Conservation (phyloP, 2,329 filamentous ascomycete genomes). For the Sporothrix inflata region DNA sequence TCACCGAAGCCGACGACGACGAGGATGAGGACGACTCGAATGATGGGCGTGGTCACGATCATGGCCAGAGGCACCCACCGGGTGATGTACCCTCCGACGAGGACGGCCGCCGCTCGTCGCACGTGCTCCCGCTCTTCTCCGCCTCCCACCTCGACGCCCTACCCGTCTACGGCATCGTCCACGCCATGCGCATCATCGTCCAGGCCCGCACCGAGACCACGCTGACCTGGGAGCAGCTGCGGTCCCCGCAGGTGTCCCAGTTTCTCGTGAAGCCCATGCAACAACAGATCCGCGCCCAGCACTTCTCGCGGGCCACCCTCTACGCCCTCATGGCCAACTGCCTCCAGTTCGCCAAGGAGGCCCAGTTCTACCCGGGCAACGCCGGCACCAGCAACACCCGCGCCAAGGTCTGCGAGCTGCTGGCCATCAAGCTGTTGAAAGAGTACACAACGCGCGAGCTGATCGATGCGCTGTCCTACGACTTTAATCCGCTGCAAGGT, state of each 20-base stretch:
- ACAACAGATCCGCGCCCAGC: conserved; percentile 78
- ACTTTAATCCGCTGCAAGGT: conserved; percentile 90
- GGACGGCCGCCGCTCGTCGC: conserved; percentile 36
- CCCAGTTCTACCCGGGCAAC: conserved; percentile 78
- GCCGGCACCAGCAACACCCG: conserved; percentile 82
- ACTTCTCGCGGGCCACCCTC: conserved; percentile 83
- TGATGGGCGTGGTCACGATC: conserved; percentile 33
- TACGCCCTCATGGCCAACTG: conserved; percentile 94
- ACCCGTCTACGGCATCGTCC: conserved; percentile 87
- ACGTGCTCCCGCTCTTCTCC: conserved; percentile 76
- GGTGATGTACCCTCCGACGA: conserved; percentile 35
- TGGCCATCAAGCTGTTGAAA: conserved; percentile 86
- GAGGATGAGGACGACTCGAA: conserved; percentile 47
- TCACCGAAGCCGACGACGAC: conserved; percentile 65
- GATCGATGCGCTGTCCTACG: conserved; percentile 92
- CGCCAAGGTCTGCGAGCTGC: conserved; percentile 84
- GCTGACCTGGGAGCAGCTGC: conserved; percentile 89
- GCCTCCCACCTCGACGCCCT: conserved; percentile 77
- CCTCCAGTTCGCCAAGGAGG: conserved; percentile 89
- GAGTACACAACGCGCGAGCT: conserved; percentile 88
- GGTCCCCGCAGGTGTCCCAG: conserved; percentile 94
- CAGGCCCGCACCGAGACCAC: conserved; percentile 87
- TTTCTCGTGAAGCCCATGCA: conserved; percentile 96
- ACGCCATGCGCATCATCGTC: conserved; percentile 84
- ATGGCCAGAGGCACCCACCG: too few relatives aligned